Base-by-base conservation (phyloP, 2,329 filamentous ascomycete species). In the Incumbomyces delicatus region DNA sequence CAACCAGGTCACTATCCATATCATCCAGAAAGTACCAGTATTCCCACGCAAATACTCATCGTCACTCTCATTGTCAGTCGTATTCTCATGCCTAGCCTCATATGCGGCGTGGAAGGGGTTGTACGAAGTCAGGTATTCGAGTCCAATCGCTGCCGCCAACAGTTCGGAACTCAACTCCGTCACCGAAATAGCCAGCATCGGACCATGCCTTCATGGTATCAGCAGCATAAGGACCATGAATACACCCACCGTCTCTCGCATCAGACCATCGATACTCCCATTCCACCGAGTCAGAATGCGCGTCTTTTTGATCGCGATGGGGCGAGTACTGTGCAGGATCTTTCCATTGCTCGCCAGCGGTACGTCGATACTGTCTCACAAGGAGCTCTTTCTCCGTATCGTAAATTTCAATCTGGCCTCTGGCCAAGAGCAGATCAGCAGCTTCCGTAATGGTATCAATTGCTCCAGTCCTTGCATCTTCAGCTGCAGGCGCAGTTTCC, bases 181-280 rank as follows among this genome's bases (percentile, higher is more conserved):
- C 83, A 11, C 81, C 84, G 66, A 98, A 98, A 63, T 96, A 96
- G 2, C 92, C 92, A 18, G 87, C 87, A 52, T 86, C 80, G 56
- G 84, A 80, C 92, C 92, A 98, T 2, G 86, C 85, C 58, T 81
- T 78, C 92, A 98, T 96, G 32, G 83, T 90, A 4, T 74, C 64
- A 6, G 76, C 78, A 60, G 95, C 87, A 63, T 88, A 98, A 0
- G 92, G 90, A 0, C 92, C 92, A 64, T 98, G 87, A 48, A 77
- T 76, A 40, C 78, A 76, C 10, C 78, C 86, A 22, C 79, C 84
- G 60, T 95, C 90, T 34, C 88, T 76, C 14, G 86, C 87, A 62
- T 95, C 88, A 33, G 80, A 82, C 92, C 92, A 98, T 49, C 87
- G 77, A 63, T 87, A 98, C 65, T 96, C 86, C 89, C 90, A 98